Conservation (phyloP, 2,329 filamentous ascomycete species). For the Ophiocordyceps camponoti-floridani region DNA sequence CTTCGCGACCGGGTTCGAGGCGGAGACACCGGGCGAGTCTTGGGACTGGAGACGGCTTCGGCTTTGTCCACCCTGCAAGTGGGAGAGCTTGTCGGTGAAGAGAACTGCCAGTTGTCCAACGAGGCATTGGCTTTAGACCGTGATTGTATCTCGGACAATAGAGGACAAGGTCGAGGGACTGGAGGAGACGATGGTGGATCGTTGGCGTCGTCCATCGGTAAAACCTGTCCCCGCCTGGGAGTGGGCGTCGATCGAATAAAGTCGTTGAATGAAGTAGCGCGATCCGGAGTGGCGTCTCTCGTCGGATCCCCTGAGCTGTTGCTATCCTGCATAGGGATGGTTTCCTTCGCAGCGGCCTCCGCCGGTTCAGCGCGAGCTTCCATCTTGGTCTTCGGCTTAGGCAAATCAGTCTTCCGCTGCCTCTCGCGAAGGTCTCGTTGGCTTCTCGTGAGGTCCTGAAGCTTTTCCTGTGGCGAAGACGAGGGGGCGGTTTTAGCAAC, state of each 20-base stretch:
- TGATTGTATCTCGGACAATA: constrained; percentile 32
- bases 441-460: constrained; percentile 59
- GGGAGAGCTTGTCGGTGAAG: constrained; percentile 38
- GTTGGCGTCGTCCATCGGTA: constrained; percentile 29
- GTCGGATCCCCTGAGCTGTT: constrained; percentile 6
- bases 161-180: constrained; percentile 31
- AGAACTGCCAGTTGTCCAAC: constrained; percentile 32
- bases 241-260: constrained; percentile 43
- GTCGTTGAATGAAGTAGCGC: constrained; percentile 24
- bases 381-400: constrained; percentile 52
- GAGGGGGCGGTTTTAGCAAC: constrained; percentile 54
- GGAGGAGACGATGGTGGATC: constrained; percentile 43
- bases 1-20: constrained; percentile 4
- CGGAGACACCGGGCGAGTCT: constrained; percentile 3
- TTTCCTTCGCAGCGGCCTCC: constrained; percentile 5
- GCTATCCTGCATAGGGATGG: constrained; percentile 2
- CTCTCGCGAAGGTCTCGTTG: constrained; percentile 63
- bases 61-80: constrained; percentile 4
- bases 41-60: constrained; percentile 4
- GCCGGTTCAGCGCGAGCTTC: constrained; percentile 17
- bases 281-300: constrained; percentile 27
- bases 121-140: constrained; percentile 19
- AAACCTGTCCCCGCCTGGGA: constrained; percentile 33
- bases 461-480: constrained; percentile 33
- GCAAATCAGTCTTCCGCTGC: constrained; percentile 45